Evolutionary conservation across 2,329 filamentous ascomycete species (phyloP).

Genomic region (Pseudonectria buxi): DNA sequence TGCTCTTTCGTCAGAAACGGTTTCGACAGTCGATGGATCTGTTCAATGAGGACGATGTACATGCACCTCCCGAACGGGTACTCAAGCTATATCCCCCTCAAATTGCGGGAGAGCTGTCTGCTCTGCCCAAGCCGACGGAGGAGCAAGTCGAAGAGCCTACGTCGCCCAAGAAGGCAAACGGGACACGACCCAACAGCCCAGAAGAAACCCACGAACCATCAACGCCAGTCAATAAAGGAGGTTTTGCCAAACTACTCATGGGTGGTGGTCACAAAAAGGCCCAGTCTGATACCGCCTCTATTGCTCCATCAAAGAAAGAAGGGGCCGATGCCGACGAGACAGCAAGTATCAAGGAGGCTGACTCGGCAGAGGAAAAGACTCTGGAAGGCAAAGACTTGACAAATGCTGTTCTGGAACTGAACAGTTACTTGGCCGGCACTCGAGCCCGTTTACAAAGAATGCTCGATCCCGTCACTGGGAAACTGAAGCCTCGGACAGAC

Average conservation of each 20-base stretch:
- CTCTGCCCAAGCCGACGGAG: constrained; percentile 35
- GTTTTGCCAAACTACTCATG: constrained; percentile 50
- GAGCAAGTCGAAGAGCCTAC: constrained; percentile 34
- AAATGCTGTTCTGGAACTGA: constrained; percentile 73
- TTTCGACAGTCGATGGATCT: constrained; percentile 83
- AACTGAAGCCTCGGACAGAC: constrained; percentile 46
- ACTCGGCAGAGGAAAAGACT: constrained; percentile 39
- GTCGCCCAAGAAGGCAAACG: constrained; percentile 22
- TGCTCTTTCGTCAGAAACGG: constrained; percentile 72
- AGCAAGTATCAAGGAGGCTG: constrained; percentile 43
- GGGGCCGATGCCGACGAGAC: constrained; percentile 48
- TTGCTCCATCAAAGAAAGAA: constrained; percentile 50
- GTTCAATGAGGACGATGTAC: constrained; percentile 76
- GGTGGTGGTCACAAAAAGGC: constrained; percentile 37
- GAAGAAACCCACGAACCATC: constrained; percentile 23
- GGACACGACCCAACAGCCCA: constrained; percentile 19
- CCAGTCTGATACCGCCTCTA: constrained; percentile 50
- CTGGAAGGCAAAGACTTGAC: constrained; percentile 78
- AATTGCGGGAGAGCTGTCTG: constrained; percentile 77
- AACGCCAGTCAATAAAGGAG: constrained; percentile 34
- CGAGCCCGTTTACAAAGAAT: constrained; percentile 58
- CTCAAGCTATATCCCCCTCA: constrained; percentile 74
- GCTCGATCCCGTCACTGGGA: constrained; percentile 56
- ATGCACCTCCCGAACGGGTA: constrained; percentile 83
- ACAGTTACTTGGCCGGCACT: constrained; percentile 82